phyloP scores from a whole-genome alignment of 2,329 filamentous ascomycete genomes.

The Hypoxylon sp. region DNA sequence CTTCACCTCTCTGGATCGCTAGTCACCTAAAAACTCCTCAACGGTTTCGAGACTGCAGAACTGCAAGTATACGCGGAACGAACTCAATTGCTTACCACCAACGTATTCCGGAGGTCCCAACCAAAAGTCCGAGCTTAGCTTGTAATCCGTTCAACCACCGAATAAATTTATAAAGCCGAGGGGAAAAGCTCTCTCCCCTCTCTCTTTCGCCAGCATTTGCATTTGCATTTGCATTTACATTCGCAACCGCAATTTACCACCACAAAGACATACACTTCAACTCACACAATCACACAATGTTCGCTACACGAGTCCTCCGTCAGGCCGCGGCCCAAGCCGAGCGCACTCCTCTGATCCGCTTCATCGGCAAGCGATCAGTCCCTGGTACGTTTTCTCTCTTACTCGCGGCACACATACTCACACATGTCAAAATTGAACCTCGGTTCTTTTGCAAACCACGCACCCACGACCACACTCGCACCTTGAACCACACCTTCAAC shows the following conservation, averaged over 20 bases:
- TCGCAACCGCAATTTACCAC: background rate
- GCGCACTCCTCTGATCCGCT: slow-evolving; percentile 71
- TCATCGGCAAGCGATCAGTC: slow-evolving; percentile 69
- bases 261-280: slow-evolving; percentile 13
- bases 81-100: slow-evolving; percentile 23
- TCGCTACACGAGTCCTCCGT: slow-evolving; percentile 67
- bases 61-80: background rate
- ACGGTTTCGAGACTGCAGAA: background rate
- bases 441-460: slow-evolving; percentile 7
- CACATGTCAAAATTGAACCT: slow-evolving; percentile 5
- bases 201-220: background rate
- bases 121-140: slow-evolving; percentile 32
- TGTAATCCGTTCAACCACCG: slow-evolving; percentile 6
- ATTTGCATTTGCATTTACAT: background rate
- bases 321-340: slow-evolving; percentile 69
- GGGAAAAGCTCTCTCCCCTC: slow-evolving; percentile 2
- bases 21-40: background rate
- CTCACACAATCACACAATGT: slow-evolving; percentile 59
- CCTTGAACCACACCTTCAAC: background rate
- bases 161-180: slow-evolving; percentile 34
- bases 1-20: background rate
- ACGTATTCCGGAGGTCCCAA: slow-evolving; percentile 26
- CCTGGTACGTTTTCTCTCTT: slow-evolving; percentile 59
- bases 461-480: slow-evolving; percentile 5
- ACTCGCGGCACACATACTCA: background rate